These are phyloP conservation scores for Rhizophora mangle DNA, from an alignment of 345 rosid genomes.

Conservation along the genomic window DNA sequence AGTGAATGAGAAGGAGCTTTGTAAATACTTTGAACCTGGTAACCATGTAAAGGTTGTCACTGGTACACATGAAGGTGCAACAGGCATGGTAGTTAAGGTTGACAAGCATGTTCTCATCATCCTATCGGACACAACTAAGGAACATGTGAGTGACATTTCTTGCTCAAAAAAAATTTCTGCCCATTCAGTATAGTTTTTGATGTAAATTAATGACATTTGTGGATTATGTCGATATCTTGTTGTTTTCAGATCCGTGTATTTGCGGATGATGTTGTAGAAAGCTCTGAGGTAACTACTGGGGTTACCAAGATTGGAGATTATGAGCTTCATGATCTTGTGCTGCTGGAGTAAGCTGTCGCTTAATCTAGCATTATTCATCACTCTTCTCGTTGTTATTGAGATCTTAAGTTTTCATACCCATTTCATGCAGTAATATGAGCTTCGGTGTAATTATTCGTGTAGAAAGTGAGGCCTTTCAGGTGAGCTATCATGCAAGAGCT, in stretches of 20 bases:
- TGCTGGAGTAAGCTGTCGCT: slow-evolving; percentile 66
- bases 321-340: slow-evolving; percentile 95
- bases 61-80: slow-evolving; percentile 89
- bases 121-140: slow-evolving; percentile 88
- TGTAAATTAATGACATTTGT: neutral
- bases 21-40: slow-evolving; percentile 96
- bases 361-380: slow-evolving; percentile 6
- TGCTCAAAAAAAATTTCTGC: neutral
- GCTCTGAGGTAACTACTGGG: slow-evolving; percentile 95
- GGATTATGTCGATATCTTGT: slow-evolving; percentile 9
- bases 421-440: slow-evolving; percentile 66
- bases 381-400: slow-evolving; percentile 2
- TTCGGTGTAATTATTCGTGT: slow-evolving; percentile 94
- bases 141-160: slow-evolving; percentile 57
- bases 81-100: slow-evolving; percentile 98
- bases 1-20: slow-evolving; percentile 78
- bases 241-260: slow-evolving; percentile 71
- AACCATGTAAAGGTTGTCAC: slow-evolving; percentile 95
- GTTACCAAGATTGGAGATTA: slow-evolving; percentile 81
- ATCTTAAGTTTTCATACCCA: slow-evolving; percentile 18
- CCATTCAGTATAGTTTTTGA: neutral
- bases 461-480: slow-evolving; percentile 97
- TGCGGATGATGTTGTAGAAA: slow-evolving; percentile 94
- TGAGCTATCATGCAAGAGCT: slow-evolving; percentile 14
- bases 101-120: slow-evolving; percentile 90